Evolutionary conservation across 306 rosid species (phyloP).

Genomic region (Quercus wislizeni): DNA sequence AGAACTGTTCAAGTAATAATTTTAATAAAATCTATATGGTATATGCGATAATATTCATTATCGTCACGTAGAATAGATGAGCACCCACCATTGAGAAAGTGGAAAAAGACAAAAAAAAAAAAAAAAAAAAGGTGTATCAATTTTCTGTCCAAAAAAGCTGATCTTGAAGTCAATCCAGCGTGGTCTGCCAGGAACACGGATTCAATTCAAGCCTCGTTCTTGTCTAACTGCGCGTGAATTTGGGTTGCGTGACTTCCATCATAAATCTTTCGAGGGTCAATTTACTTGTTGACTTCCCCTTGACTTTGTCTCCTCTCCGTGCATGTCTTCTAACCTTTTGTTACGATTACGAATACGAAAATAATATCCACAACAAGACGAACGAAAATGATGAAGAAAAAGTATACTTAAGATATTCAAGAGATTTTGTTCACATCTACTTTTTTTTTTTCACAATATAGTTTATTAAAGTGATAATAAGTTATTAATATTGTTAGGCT

Average conservation of each 20-base stretch:
- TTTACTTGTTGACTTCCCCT: neutral
- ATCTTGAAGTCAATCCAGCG: neutral
- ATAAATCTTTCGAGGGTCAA: neutral
- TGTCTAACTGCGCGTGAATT: neutral
- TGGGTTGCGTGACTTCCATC: neutral
- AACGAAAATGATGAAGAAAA: no score
- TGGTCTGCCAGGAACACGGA: neutral
- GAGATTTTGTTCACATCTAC: no score
- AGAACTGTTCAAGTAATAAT: no score
- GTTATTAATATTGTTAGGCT: no score
- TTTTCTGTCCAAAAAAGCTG: neutral
- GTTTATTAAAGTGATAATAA: no score
- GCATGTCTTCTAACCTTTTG: neutral
- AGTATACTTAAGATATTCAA: no score
- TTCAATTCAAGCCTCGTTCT: neutral
- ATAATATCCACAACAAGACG: neutral
- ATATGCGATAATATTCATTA: accelerated
- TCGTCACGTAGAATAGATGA: accelerated
- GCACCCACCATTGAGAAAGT: no score
- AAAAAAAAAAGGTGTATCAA: no score
- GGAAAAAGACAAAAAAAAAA: no score
- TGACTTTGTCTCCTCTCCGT: neutral
- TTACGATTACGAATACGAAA: neutral
- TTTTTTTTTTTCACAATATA: no score
- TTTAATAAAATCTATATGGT: no score